Percentiles rank a stretch among this genome's conserved stretches.
Conservation (phyloP, 306 rosid genomes). For the Rosa chinensis region DNA sequence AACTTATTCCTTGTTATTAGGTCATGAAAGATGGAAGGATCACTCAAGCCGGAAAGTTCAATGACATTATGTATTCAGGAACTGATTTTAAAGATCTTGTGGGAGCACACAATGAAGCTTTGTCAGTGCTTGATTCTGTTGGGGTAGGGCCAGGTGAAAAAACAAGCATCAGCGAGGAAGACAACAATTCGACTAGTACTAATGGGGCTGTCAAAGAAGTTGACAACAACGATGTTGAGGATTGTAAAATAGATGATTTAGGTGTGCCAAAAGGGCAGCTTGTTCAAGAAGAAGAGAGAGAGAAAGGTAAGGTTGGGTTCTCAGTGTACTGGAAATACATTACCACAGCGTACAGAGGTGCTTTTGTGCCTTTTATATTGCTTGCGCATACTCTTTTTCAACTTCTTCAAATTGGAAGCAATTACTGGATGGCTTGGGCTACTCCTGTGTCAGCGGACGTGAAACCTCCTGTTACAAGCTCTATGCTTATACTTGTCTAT, state of each 20-base stretch:
- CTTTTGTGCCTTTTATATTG: slow-evolving; percentile 73
- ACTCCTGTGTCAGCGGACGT: slow-evolving; percentile 64
- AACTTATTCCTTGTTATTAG: slow-evolving; percentile 30
- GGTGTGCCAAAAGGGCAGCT: slow-evolving; percentile 59
- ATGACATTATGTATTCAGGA: slow-evolving; percentile 57
- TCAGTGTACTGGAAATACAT: slow-evolving; percentile 72
- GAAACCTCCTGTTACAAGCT: slow-evolving; percentile 44
- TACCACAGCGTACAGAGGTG: slow-evolving; percentile 72
- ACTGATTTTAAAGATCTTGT: slow-evolving; percentile 79
- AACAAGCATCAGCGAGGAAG: slow-evolving; percentile 25
- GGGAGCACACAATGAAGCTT: slow-evolving; percentile 77
- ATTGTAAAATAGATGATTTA: slow-evolving; percentile 36
- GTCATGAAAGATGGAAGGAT: slow-evolving; percentile 84
- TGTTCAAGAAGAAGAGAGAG: slow-evolving; percentile 94
- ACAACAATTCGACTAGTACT: slow-evolving; percentile 20
- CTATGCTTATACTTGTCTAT: slow-evolving; percentile 54
- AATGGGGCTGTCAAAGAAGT: slow-evolving; percentile 32
- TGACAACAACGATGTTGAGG: slow-evolving; percentile 31
- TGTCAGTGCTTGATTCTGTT: slow-evolving; percentile 53
- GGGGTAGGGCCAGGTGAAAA: slow-evolving; percentile 32
- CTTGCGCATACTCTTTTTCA: slow-evolving; percentile 64
- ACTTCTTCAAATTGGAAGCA: slow-evolving; percentile 80
- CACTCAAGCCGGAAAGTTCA: slow-evolving; percentile 70
- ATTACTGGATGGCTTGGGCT: slow-evolving; percentile 97
- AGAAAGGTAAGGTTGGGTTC: slow-evolving; percentile 75